Evolutionary conservation across 1,284 basidiomycete genomes (phyloP).

Genomic region (Vanrija sp.): DNA sequence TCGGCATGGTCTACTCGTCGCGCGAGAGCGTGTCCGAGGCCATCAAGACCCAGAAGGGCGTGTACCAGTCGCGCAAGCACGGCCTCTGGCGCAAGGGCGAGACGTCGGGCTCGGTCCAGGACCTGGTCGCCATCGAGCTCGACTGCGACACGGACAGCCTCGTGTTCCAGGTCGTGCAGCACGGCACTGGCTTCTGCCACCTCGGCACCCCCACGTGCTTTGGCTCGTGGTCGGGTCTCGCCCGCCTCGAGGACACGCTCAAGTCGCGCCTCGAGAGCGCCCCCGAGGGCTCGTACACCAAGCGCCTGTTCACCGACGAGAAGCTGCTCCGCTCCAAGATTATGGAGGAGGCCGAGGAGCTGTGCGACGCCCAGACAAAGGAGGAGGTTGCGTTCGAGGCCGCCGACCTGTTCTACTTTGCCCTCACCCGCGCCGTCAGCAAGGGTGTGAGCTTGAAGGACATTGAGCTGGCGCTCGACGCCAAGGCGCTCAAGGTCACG

Average conservation of each 20-base stretch:
- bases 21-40: conserved; percentile 77
- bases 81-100: conserved; percentile 97
- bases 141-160: conserved; percentile 95
- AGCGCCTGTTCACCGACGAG: conserved; percentile 77
- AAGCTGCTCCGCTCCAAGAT: conserved; percentile 85
- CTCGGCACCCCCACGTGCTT: conserved; percentile 83
- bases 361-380: conserved; percentile 75
- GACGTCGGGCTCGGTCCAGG: conserved; percentile 89
- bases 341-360: conserved; percentile 96
- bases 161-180: conserved; percentile 87
- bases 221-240: conserved; percentile 63
- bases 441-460: conserved; percentile 80
- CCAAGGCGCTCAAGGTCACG: conserved; percentile 81
- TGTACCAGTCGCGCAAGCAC: conserved; percentile 95
- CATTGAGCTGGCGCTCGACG: conserved; percentile 78
- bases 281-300: conserved; percentile 89
- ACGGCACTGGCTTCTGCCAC: conserved; percentile 92
- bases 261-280: conserved; percentile 67
- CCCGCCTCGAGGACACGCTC: conserved; percentile 78
- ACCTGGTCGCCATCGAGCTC: conserved; percentile 72
- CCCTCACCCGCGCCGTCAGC: conserved; percentile 78
- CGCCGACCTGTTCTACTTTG: conserved; percentile 93
- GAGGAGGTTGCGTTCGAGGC: conserved; percentile 94
- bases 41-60: conserved; percentile 81
- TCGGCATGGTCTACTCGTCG: conserved; percentile 98